Conservation (phyloP, 768 basidiomycete species). For the Obba rivulosa region DNA sequence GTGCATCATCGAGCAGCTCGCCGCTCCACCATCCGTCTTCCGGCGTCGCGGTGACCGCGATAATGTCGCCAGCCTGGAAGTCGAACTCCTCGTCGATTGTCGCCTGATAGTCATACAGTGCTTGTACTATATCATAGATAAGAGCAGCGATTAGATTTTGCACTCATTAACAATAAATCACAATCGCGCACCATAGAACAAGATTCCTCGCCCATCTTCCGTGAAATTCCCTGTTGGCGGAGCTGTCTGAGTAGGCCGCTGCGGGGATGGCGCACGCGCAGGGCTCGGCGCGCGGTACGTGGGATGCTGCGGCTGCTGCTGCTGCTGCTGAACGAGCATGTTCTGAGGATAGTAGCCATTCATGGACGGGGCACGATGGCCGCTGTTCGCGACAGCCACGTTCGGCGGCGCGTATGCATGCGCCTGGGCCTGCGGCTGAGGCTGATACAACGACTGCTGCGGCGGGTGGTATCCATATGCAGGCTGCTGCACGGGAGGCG, state of each 20-base stretch:
- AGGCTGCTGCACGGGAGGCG: constrained; percentile 20
- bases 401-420: constrained; percentile 9
- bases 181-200: constrained; percentile 75
- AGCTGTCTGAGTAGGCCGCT: constrained; percentile 20
- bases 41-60: constrained; percentile 89
- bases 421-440: constrained; percentile 6
- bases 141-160: neutral
- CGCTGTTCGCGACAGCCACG: constrained; percentile 13
- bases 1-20: constrained; percentile 69
- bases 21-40: constrained; percentile 99
- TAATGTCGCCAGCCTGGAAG: constrained; percentile 92
- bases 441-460: constrained; percentile 18
- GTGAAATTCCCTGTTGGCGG: constrained; percentile 72
- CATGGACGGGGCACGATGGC: constrained; percentile 25
- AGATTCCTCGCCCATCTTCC: constrained; percentile 74
- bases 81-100: constrained; percentile 92
- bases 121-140: constrained; percentile 55
- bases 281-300: constrained; percentile 39
- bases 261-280: constrained; percentile 47
- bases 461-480: constrained; percentile 1
- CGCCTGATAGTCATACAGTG: constrained; percentile 81
- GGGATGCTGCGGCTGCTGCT: constrained; percentile 29
- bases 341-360: constrained; percentile 30
- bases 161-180: neutral
- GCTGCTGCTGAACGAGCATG: constrained; percentile 24